Base-by-base conservation (phyloP, 2,329 filamentous ascomycete genomes). In the Paraphoma sp. region DNA sequence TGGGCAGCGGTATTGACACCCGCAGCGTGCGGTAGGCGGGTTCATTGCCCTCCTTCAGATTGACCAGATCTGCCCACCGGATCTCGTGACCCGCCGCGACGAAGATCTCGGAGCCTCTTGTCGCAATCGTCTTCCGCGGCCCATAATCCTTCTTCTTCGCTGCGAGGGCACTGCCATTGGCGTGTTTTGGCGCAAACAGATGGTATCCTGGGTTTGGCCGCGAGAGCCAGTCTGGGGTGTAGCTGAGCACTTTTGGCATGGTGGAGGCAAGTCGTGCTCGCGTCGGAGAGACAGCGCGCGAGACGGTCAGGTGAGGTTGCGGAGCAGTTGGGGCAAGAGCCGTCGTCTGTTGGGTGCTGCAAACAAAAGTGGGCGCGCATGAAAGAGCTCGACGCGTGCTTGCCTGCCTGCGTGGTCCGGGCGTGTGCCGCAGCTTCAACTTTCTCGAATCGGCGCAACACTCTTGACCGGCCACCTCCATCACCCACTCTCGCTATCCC, bases 191-290 rank as follows among this genome's bases (percentile, higher is more conserved):
- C 73, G 76, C 81, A 78, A 98, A 97, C 69, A 98, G 83, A 55
- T 88, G 84, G 75, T 91, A 89, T 59, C 92, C 94, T 17, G 91
- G 87, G 51, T 88, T 88, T 48, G 90, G 89, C 70, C 88, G 86
- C 60, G 89, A 88, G 54, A 99, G 88, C 92, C 93, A 99, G 65
- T 88, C 82, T 53, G 94, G 93, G 70, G 92, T 93, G 78, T 93
- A 94, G 76, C 87, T 88, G 74, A 91, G 88, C 71, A 97, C 87
- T 78, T 90, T 93, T 38, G 92, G 91, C 94, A 97, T 97, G n/a
- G 47, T 62, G 56, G 43, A 48, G 46, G n/a, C 29, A 17, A 46
- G 33, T 28, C 41, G 44, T 48, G 23, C 23, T 23, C 42, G 38
- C 40, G 40, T 41, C 23, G 18, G 17, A 45, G 17, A 38, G 38